Percentiles rank a stretch among this genome's conserved stretches.
phyloP scores from a whole-genome alignment of 345 rosid species.

The Citrus maxima region DNA sequence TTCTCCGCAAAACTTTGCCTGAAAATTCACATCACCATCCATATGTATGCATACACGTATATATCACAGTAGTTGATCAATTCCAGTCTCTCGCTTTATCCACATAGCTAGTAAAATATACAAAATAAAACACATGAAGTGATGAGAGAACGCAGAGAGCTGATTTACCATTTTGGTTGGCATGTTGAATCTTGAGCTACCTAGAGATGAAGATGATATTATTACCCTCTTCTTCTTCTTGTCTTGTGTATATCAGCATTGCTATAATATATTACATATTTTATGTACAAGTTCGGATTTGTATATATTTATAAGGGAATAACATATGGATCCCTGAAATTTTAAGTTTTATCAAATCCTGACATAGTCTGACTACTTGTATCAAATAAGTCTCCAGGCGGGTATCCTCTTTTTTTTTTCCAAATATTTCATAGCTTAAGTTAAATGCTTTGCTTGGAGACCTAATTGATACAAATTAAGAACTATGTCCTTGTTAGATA shows the following conservation, averaged over 20 bases:
- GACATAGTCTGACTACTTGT: no score
- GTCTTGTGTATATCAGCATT: not conserved
- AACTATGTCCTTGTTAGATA: not conserved
- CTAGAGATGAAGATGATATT: not conserved
- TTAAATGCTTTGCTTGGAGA: not conserved
- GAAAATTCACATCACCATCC: conserved; percentile 13
- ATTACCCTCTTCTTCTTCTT: not conserved
- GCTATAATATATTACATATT: no score
- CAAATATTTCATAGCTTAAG: not conserved
- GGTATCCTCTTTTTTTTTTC: no score
- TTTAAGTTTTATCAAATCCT: no score
- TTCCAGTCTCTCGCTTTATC: not conserved
- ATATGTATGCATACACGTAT: not conserved
- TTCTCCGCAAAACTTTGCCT: conserved; percentile 31
- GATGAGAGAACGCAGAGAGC: not conserved
- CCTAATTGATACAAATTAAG: not conserved
- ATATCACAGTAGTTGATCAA: no score
- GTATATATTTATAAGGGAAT: no score
- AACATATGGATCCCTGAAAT: no score
- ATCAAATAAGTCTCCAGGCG: no score
- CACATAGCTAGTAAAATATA: not conserved
- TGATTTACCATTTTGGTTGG: conserved; percentile 26
- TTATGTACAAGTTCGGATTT: no score
- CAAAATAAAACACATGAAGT: not conserved
- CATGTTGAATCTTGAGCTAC: conserved; percentile 1